Conservation (phyloP, 768 basidiomycete genomes). For the Leccinum broughii region DNA sequence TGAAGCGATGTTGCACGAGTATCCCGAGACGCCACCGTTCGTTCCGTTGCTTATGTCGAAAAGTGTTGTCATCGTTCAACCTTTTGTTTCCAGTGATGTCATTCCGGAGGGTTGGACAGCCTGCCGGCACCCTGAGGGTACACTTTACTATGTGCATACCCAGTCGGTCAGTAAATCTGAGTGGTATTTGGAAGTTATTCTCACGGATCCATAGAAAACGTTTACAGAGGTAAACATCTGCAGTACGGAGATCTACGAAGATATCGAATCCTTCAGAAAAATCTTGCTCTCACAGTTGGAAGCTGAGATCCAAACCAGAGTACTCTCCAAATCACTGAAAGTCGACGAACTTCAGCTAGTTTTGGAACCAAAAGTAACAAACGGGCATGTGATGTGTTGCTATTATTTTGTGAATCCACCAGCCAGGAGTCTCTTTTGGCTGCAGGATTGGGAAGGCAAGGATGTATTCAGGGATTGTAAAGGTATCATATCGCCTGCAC, state of each 20-base stretch:
- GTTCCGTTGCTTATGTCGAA: constrained; percentile 3
- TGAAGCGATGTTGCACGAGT: constrained; percentile 17
- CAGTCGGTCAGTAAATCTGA: constrained; percentile 38
- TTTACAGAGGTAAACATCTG: constrained; percentile 58
- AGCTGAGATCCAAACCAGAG: constrained; percentile 1
- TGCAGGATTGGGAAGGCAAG: constrained; percentile 42
- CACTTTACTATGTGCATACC: constrained; percentile 38
- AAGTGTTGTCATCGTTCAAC: not conserved
- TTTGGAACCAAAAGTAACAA: constrained; percentile 37
- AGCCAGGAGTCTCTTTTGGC: constrained; percentile 52
- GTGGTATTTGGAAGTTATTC: not conserved
- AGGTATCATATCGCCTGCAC: constrained; percentile 18
- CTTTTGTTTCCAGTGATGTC: constrained; percentile 1
- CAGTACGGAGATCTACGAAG: constrained; percentile 32
- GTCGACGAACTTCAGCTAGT: constrained; percentile 41
- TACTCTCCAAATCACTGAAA: constrained; percentile 30
- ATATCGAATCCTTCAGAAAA: constrained; percentile 37
- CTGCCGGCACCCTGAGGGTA: constrained; percentile 36
- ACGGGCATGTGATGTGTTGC: constrained; percentile 32
- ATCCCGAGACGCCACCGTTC: constrained; percentile 12
- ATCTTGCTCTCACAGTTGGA: constrained; percentile 22
- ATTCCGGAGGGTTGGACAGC: constrained; percentile 44
- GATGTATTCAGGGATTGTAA: constrained; percentile 31
- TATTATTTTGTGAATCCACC: constrained; percentile 57
- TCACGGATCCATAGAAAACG: constrained; percentile 40